Evolutionary conservation across 2,329 filamentous ascomycete species (phyloP), one percentile per base, ranked within the genome.

Genomic region (Lachnellula cervina): DNA sequence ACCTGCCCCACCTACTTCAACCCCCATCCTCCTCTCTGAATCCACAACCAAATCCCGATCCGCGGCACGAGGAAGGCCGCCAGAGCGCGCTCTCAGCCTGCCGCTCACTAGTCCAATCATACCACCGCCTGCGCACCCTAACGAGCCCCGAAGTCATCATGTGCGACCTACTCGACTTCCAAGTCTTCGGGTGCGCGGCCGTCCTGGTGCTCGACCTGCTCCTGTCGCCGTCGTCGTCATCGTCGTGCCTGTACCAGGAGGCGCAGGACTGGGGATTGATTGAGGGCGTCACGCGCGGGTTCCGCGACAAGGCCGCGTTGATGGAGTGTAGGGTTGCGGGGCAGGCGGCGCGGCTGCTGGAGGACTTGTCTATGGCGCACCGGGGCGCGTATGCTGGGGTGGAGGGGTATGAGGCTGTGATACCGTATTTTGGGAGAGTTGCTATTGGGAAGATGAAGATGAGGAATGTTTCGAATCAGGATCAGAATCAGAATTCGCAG

Each of bases 131-230:
- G 5, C 69, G 73, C 51, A 63, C 64, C 19, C 64, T 58, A 32
- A 55, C 52, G 19, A 46, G 54, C 5, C 63, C 63, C 16, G 67
- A 66, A 13, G 65, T 71, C 5, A 71, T 73, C 48, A 63, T 74
- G 9, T 77, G 76, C 65, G 77, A 77, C 45, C 59, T 77, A 37
- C 68, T 75, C 47, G 77, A 80, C 57, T 80, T 79, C 49, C 67
- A 74, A 51, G 72, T 71, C 2, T 79, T 80, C 58, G 77, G 69
- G 1, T 71, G 73, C 4, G 71, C 74, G 14, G 71, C 78, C 61
- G 66, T 78, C 1, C 59, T 80, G 4, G 62, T 75, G 3, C 64
- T 77, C 35, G 73, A 77, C 25, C 25, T 28, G 51, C 59, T 77
- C 14, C 65, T 76, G 43, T 71, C 69, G 7, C 61, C 65, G 23